Conservation (phyloP, 1,284 basidiomycete species). For the Cutaneotrichosporon dermatis region DNA sequence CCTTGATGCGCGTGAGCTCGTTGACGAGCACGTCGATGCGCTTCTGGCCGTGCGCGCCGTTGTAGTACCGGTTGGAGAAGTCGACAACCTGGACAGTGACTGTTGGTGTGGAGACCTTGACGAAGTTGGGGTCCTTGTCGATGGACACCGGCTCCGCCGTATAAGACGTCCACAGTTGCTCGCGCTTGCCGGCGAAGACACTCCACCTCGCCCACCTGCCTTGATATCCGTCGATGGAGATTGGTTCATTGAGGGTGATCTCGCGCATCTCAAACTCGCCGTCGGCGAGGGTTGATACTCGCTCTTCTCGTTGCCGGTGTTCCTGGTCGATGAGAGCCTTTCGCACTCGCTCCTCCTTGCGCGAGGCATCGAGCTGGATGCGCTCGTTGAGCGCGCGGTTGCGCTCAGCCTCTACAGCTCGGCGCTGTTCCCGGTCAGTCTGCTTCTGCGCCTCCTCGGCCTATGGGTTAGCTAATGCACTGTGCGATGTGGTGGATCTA, state of each 20-base stretch:
- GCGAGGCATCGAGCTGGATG: slow-evolving; percentile 38
- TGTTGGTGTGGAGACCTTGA: slow-evolving; percentile 50
- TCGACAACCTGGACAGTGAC: slow-evolving; percentile 45
- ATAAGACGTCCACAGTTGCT: slow-evolving; percentile 45
- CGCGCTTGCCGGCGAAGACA: slow-evolving; percentile 40
- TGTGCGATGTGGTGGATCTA: too few relatives aligned
- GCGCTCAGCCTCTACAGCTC: slow-evolving; percentile 10
- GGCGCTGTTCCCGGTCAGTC: slow-evolving; percentile 29
- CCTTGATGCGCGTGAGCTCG: slow-evolving; percentile 34
- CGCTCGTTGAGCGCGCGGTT: slow-evolving; percentile 34
- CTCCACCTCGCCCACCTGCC: slow-evolving; percentile 37
- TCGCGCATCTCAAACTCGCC: slow-evolving; percentile 41
- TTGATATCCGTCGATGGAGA: slow-evolving; percentile 33
- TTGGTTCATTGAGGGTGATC: slow-evolving; percentile 32
- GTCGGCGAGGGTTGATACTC: slow-evolving; percentile 28
- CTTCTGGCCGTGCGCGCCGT: slow-evolving; percentile 34
- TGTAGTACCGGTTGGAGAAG: slow-evolving; percentile 43
- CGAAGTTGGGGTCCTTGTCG: slow-evolving; percentile 52
- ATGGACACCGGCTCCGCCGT: slow-evolving; percentile 35
- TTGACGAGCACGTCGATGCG: slow-evolving; percentile 37
- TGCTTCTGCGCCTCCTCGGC: slow-evolving; percentile 29
- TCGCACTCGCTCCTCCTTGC: slow-evolving; percentile 32
- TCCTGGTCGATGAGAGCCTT: slow-evolving; percentile 16
- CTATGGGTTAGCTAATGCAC: slow-evolving; percentile 10
- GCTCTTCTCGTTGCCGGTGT: slow-evolving; percentile 28